Percentiles rank a stretch among this genome's conserved stretches.
These are phyloP conservation scores for Pelargonium nanum DNA, from an alignment of 345 rosid species.

Conservation along the genomic window DNA sequence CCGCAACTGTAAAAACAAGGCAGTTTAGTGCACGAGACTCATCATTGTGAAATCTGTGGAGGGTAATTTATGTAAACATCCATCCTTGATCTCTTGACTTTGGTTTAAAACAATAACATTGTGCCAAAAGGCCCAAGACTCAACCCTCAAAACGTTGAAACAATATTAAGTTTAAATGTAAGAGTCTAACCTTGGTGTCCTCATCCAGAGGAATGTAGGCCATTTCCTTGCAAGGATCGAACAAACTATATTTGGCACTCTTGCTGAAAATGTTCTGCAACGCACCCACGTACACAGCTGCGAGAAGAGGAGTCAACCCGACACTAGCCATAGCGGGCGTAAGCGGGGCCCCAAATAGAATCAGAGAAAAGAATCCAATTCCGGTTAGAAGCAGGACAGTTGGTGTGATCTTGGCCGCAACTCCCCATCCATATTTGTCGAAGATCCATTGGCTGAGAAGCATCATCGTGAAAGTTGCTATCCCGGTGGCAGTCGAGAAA, in stretches of 20 bases:
- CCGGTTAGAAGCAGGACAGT: conserved; percentile 80
- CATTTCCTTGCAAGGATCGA: conserved; percentile 99
- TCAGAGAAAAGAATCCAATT: conserved; percentile 80
- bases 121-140: too few relatives aligned
- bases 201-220: conserved; percentile 95
- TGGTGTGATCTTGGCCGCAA: conserved; percentile 85
- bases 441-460: conserved; percentile 79
- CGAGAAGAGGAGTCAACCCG: conserved; percentile 93
- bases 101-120: too few relatives aligned
- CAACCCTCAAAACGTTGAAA: too few relatives aligned
- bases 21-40: too few relatives aligned
- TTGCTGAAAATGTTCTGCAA: conserved; percentile 98
- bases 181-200: conserved; percentile 70
- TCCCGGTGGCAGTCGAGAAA: conserved; percentile 92
- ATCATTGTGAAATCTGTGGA: too few relatives aligned
- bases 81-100: too few relatives aligned
- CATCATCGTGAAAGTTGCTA: conserved; percentile 96
- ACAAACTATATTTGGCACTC: conserved; percentile 97
- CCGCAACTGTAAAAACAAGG: too few relatives aligned
- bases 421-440: conserved; percentile 93
- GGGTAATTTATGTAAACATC: too few relatives aligned
- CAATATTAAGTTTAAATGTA: neutral
- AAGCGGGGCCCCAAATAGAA: conserved; percentile 68
- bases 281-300: conserved; percentile 98
- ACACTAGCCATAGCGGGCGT: conserved; percentile 57